Evolutionary conservation across 2,329 filamentous ascomycete species (phyloP).

Genomic region (Pseudogymnoascus sp.): DNA sequence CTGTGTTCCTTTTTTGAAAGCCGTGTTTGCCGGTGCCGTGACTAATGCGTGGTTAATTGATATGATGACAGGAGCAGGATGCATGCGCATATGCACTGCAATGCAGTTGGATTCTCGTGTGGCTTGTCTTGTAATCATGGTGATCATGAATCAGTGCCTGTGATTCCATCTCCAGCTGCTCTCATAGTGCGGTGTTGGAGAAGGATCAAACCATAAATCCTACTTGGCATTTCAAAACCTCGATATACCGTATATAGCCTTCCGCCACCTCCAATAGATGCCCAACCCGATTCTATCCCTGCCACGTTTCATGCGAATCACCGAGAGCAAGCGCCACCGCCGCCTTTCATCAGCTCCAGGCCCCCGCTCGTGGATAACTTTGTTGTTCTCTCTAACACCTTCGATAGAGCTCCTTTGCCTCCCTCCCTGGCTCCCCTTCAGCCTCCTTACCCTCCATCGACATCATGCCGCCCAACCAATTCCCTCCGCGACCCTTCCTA

Average conservation of each 20-base stretch:
- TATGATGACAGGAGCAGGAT: neutral
- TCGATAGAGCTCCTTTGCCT: neutral
- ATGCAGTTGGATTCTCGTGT: neutral
- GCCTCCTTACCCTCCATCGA: neutral
- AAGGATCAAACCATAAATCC: neutral
- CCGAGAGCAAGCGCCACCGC: neutral
- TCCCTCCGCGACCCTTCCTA: too few relatives aligned
- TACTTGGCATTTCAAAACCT: neutral
- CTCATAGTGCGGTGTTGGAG: neutral
- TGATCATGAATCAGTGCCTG: neutral
- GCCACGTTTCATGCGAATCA: neutral
- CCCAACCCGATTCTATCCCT: neutral
- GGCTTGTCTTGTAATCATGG: neutral
- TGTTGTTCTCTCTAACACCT: neutral
- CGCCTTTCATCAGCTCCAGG: neutral
- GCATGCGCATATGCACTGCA: neutral
- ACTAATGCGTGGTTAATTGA: neutral
- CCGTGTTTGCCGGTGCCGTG: constrained; percentile 5
- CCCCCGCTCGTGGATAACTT: neutral
- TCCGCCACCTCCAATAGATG: neutral
- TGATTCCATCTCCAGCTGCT: neutral
- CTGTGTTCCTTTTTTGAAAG: neutral
- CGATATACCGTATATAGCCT: neutral
- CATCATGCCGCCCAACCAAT: too few relatives aligned
- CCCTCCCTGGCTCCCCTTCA: neutral